These are phyloP conservation scores for Botrytis tulipae DNA, from an alignment of 2,329 filamentous ascomycete genomes.

Conservation along the genomic window DNA sequence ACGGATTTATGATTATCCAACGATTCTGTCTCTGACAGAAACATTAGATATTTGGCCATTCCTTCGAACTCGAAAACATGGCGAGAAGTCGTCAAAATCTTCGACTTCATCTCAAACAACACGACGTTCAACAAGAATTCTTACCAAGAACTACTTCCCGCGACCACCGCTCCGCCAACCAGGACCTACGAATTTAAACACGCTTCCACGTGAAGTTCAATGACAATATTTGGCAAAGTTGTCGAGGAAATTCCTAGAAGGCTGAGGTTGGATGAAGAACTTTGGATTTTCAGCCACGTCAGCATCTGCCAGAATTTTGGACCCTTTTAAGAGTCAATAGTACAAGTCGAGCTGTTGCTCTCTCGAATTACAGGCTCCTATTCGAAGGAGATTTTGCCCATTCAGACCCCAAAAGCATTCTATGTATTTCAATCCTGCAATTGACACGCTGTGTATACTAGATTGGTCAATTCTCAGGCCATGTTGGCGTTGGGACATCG, in stretches of 20 bases:
- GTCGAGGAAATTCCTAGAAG: neutral
- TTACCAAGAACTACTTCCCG: neutral
- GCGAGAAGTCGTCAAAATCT: neutral
- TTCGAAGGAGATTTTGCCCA: neutral
- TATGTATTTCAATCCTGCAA: neutral
- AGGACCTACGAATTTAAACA: neutral
- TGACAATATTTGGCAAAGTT: neutral
- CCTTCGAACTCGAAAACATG: neutral
- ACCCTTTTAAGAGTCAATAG: neutral
- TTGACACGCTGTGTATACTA: neutral
- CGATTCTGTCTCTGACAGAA: no score
- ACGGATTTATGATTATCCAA: no score
- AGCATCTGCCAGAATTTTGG: neutral
- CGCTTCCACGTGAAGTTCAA: neutral
- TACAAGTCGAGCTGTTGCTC: neutral
- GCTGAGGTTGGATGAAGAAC: neutral
- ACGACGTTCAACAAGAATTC: neutral
- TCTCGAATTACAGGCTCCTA: neutral
- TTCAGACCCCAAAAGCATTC: neutral
- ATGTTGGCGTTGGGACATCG: neutral
- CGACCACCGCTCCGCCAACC: neutral
- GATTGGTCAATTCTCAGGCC: neutral
- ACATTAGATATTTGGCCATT: neutral
- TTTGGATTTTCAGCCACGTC: neutral
- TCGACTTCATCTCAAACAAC: neutral